phyloP scores from a whole-genome alignment of 768 basidiomycete species.

The Tricholoma bakamatsutake region DNA sequence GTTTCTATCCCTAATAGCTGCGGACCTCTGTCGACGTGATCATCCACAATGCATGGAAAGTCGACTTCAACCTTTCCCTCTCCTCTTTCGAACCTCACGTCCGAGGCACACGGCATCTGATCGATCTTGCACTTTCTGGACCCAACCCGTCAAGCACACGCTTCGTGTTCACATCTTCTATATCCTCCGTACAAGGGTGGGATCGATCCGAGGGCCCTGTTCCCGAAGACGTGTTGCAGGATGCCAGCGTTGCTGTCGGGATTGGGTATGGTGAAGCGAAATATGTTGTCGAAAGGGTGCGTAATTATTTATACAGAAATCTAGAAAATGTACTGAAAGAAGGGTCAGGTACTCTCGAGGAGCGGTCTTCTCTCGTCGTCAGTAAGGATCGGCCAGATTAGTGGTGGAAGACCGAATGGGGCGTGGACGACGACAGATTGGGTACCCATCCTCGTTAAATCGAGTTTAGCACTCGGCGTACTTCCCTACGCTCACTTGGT shows the following conservation, averaged over 20 bases:
- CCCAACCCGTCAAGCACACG: constrained; percentile 13
- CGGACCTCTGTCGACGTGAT: constrained; percentile 20
- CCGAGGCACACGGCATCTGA: constrained; percentile 24
- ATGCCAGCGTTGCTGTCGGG: constrained; percentile 22
- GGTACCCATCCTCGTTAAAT: constrained; percentile 33
- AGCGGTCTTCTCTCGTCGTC: constrained; percentile 26
- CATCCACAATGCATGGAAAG: constrained; percentile 33
- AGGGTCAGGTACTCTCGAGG: constrained; percentile 20
- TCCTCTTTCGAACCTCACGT: constrained; percentile 32
- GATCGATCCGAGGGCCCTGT: constrained; percentile 18
- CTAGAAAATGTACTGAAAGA: neutral
- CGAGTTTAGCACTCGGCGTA: constrained; percentile 22
- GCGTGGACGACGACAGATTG: constrained; percentile 35
- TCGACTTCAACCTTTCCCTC: constrained; percentile 36
- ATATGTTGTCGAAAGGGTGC: constrained; percentile 28
- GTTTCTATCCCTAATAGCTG: constrained; percentile 15
- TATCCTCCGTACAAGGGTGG: constrained; percentile 18
- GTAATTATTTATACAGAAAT: neutral
- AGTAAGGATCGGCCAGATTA: constrained; percentile 32
- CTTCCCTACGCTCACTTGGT: constrained; percentile 25
- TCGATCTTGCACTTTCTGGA: constrained; percentile 24
- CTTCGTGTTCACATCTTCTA: constrained; percentile 29
- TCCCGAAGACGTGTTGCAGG: constrained; percentile 27
- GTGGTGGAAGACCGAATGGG: constrained; percentile 27
- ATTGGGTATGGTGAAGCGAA: constrained; percentile 28